Evolutionary conservation across 805 yeast species (phyloP).

Genomic region (Candida easanensis): DNA sequence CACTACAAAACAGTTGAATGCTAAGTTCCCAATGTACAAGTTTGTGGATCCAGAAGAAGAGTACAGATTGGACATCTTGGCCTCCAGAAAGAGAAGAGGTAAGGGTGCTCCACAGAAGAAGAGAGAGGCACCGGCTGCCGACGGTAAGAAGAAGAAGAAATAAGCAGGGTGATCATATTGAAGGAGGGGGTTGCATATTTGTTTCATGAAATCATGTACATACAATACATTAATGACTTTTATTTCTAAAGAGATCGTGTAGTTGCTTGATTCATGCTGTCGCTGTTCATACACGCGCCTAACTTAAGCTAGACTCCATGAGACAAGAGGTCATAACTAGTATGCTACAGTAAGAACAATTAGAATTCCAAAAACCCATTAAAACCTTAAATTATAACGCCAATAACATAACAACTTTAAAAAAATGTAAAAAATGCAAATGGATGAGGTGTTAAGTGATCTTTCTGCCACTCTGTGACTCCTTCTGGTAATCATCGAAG

Average conservation of each 20-base stretch:
- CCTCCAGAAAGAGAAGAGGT: constrained; percentile 72
- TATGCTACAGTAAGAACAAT: too few relatives aligned
- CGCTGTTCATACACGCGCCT: too few relatives aligned
- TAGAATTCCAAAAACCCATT: too few relatives aligned
- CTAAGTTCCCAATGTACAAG: constrained; percentile 45
- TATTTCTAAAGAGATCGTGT: too few relatives aligned
- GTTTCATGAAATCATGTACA: constrained; percentile 1
- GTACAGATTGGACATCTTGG: constrained; percentile 48
- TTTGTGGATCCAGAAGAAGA: constrained; percentile 68
- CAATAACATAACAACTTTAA: too few relatives aligned
- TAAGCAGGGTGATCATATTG: constrained; percentile 2
- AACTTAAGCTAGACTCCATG: too few relatives aligned
- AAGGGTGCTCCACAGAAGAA: constrained; percentile 85
- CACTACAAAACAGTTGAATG: constrained; percentile 56
- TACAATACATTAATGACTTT: constrained; percentile 1
- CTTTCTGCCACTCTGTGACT: constrained; percentile 3
- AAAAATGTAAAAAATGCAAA: too few relatives aligned
- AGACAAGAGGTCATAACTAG: too few relatives aligned
- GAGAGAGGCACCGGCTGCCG: constrained; percentile 40
- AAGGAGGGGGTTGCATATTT: background rate
- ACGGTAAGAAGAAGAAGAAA: constrained; percentile 39
- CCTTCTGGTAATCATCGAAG: constrained; percentile 8
- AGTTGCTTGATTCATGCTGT: too few relatives aligned
- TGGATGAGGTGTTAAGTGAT: too few relatives aligned
- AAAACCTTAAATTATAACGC: too few relatives aligned